Evolutionary conservation across 371 early-diverging fungal genomes (phyloP).

Genomic region (Fennellomyces sp.): DNA sequence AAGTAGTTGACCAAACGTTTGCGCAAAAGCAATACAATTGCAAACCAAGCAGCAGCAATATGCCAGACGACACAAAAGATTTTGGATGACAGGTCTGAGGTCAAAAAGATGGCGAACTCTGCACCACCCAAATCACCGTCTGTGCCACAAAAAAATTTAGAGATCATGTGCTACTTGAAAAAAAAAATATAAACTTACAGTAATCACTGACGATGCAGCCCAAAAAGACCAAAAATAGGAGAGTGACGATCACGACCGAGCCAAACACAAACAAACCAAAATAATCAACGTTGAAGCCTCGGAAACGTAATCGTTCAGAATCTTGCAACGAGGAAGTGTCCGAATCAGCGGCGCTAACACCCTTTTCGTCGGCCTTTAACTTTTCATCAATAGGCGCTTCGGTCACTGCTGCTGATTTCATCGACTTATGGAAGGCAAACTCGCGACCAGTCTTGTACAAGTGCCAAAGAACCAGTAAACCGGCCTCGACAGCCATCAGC

Average conservation of each 20-base stretch:
- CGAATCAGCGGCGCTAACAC: conserved; percentile 1
- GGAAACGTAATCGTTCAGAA: conserved; percentile 55
- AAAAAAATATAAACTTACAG: conserved; percentile 45
- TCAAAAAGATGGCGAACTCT: conserved; percentile 47
- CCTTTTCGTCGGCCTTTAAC: conserved; percentile 14
- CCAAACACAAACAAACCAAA: conserved; percentile 57
- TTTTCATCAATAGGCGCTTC: conserved; percentile 31
- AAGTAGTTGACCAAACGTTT: conserved; percentile 64
- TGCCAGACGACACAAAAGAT: conserved; percentile 76
- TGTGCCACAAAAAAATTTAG: conserved; percentile 4
- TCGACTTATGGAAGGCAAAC: conserved; percentile 40
- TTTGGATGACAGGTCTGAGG: conserved; percentile 57
- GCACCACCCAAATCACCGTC: conserved; percentile 46
- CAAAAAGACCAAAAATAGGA: conserved; percentile 69
- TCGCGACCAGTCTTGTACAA: conserved; percentile 42
- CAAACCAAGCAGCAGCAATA: conserved; percentile 65
- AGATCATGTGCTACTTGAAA: not conserved
- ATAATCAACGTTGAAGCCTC: conserved; percentile 63
- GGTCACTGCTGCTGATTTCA: conserved; percentile 34
- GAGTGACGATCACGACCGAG: conserved; percentile 55
- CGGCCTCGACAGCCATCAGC: conserved; percentile 34
- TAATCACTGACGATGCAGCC: conserved; percentile 56
- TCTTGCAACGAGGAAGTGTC: conserved; percentile 35
- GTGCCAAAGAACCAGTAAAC: conserved; percentile 49
- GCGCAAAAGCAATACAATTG: conserved; percentile 41